Evolutionary conservation across 208 protist species (phyloP), one percentile per base, ranked within the genome.

Genomic region (Acanthamoeba divionensis): DNA sequence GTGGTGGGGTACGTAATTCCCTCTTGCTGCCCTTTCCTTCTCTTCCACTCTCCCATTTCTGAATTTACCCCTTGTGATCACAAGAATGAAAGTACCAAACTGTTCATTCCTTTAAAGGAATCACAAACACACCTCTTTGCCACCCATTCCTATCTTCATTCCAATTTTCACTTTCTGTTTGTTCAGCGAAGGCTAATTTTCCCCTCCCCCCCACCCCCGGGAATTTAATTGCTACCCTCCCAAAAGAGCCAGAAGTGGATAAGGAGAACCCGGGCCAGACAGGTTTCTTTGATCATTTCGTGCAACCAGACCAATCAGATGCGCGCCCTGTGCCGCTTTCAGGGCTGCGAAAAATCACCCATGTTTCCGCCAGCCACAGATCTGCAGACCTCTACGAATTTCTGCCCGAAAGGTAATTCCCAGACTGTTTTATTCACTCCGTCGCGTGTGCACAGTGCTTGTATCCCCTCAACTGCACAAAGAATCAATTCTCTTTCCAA

Each of bases 351-450:
- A 85, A 85, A 55, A 65, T 85, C 75, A 85, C 75, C 21, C 75
- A 85, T 65, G 75, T 85, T 13, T 38, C 75, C 13, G 75, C 75
- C 50, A 85, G 75, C 75, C 48, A 8, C 8, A 48, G 75, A 29
- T 66, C 52, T 21, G 75, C 75, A 29, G 75, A 85, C 31, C 50
- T 52, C 18, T 85, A 85, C 54, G 75, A 85, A 55, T 85, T 85
- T 41, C n/a, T 85, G 13, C 50, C 75, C 50, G 75, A 85, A 45
- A 85, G 75, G 75, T 85, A 45, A 21, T 12, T 7, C 0, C 41
- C 15, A n/a, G n/a, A n/a, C n/a, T n/a, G n/a, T n/a, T n/a, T n/a
- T n/a, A n/a, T n/a, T n/a, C n/a, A n/a, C n/a, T n/a, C n/a, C n/a
- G n/a, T n/a, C n/a, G n/a, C n/a, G n/a, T n/a, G n/a, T n/a, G n/a